Base-by-base conservation (phyloP, 2,329 filamentous ascomycete genomes). In the Epichloe typhina region DNA sequence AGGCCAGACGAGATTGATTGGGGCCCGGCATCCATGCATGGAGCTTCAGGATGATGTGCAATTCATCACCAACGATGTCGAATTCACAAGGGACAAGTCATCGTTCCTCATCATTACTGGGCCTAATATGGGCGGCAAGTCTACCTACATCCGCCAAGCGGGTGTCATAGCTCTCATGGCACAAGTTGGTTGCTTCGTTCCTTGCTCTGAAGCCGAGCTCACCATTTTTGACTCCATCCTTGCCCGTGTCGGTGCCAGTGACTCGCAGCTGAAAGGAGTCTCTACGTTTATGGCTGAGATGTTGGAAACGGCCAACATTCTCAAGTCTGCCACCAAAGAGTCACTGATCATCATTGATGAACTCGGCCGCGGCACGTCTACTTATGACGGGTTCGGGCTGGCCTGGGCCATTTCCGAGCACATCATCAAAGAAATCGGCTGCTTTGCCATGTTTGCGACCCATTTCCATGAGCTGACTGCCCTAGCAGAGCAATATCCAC, bases 261-360 rank as follows among this genome's bases (percentile, higher is more conserved):
- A 98, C 69, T 95, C 88, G 6, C 93, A 97, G 67, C 83, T 98
- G 55, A 97, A 97, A 69, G 93, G 93, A 37, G 93, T 98, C 2
- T 95, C 88, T 3, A 98, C 93, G 0, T 98, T 98, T 68, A 98
- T 98, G 94, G 93, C 93, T 2, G 93, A 98, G 71, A 98, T 98
- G 93, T 79, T 98, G 21, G 93, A 98, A 66, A 98, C 93, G 1
- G 89, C 93, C 58, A 97, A 97, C 65, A 98, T 98, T 57, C 82
- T 98, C 62, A 97, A 97, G 70, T 94, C 88, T 0, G 93, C 93
- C 2, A 98, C 93, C 0, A 82, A 85, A 35, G 93, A 98, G 64
- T 95, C 88, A 4, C 78, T 98, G 49, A 97, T 98, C 69, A 97
- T 98, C 67, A 96, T 98, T 59, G 94, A 98, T 66, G 93, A 98